These are phyloP conservation scores for Lomentospora prolificans DNA, from an alignment of 2,329 filamentous ascomycete genomes.

Conservation along the genomic window DNA sequence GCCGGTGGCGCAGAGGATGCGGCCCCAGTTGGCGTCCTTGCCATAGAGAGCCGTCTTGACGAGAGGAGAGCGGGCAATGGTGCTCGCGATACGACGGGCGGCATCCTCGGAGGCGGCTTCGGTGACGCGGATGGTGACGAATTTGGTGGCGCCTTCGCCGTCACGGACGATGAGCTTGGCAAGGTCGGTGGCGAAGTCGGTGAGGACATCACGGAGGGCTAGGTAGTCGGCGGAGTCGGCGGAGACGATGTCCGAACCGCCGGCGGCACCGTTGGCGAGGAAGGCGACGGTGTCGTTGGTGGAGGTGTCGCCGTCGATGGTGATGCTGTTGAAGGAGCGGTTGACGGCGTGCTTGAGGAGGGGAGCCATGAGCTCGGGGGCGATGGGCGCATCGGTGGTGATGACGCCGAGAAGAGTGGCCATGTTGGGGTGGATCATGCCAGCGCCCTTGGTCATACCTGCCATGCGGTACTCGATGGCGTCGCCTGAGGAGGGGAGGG, in stretches of 20 bases:
- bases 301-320: slow-evolving; percentile 91
- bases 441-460: slow-evolving; percentile 94
- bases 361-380: slow-evolving; percentile 53
- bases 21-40: slow-evolving; percentile 96
- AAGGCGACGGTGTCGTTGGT: slow-evolving; percentile 95
- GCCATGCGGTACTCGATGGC: slow-evolving; percentile 71
- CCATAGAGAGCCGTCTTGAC: slow-evolving; percentile 98
- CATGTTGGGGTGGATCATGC: slow-evolving; percentile 99
- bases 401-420: slow-evolving; percentile 87
- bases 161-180: slow-evolving; percentile 92
- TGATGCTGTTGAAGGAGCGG: slow-evolving; percentile 91
- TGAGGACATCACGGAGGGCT: slow-evolving; percentile 63
- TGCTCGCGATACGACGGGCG: slow-evolving; percentile 71
- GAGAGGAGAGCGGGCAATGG: slow-evolving; percentile 82
- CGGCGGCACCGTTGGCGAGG: slow-evolving; percentile 89
- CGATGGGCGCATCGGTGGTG: slow-evolving; percentile 81
- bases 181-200: slow-evolving; percentile 69
- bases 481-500: slow-evolving; percentile 64
- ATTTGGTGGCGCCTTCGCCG: slow-evolving; percentile 96
- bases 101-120: slow-evolving; percentile 60
- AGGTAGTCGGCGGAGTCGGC: slow-evolving; percentile 50
- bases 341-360: slow-evolving; percentile 67
- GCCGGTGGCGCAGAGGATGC: slow-evolving; percentile 88
- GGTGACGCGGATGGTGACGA: slow-evolving; percentile 81
- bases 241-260: slow-evolving; percentile 52